Conservation (phyloP, 345 rosid species). For the Brassica carinata region DNA sequence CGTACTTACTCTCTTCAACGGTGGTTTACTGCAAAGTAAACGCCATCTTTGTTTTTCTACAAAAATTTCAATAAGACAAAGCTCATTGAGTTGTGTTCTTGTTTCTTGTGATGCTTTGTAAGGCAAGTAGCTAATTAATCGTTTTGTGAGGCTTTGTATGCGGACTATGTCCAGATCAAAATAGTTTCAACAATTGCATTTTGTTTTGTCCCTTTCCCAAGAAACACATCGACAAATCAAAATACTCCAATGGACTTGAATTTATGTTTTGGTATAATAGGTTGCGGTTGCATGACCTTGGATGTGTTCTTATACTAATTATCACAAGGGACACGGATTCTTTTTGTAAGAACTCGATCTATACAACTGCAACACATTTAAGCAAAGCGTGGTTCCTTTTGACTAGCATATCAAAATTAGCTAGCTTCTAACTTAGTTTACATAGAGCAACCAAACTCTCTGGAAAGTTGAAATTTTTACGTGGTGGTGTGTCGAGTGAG, state of each 20-base stretch:
- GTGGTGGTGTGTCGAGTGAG: no score
- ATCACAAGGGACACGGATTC: no score
- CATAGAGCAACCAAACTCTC: no score
- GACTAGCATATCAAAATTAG: no score
- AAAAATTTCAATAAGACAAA: not conserved
- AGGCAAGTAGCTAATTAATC: not conserved
- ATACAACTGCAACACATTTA: no score
- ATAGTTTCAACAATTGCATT: no score
- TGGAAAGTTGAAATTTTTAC: no score
- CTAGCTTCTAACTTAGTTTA: no score
- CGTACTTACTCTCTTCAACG: not conserved
- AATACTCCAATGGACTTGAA: not conserved
- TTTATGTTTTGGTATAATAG: not conserved
- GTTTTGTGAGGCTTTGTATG: not conserved
- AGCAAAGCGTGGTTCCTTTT: no score
- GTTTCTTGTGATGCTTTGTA: not conserved
- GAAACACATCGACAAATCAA: not conserved
- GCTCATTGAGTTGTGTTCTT: not conserved
- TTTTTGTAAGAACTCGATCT: no score
- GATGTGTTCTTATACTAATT: no score
- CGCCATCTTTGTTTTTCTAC: not conserved
- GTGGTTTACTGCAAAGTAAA: constrained; percentile 23
- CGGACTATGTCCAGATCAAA: not conserved
- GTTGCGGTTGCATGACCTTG: constrained; percentile 28
- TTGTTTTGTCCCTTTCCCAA: not conserved